A percentile compares a stretch with the other conserved stretches of the same genome.
These are phyloP conservation scores for Exophiala sideris DNA, from an alignment of 2,329 filamentous ascomycete genomes.

Conservation along the genomic window DNA sequence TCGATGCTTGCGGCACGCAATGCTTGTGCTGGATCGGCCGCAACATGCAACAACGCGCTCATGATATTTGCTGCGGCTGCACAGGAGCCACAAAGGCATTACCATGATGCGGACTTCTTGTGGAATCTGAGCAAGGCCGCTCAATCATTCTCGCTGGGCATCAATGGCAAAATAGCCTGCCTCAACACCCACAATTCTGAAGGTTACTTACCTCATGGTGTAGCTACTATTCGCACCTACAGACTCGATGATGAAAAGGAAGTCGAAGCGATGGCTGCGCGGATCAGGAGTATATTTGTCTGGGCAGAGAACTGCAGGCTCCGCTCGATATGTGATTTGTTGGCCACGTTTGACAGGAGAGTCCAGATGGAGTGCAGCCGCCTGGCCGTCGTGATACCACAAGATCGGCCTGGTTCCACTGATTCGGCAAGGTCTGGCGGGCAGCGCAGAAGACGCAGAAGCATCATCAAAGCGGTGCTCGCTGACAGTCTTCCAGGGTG, in stretches of 20 bases:
- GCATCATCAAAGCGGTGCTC: conserved; percentile 12
- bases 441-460: not conserved
- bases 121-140: conserved; percentile 20
- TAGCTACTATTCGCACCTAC: conserved; percentile 20
- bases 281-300: conserved; percentile 22
- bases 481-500: conserved; percentile 15
- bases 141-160: conserved; percentile 26
- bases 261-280: conserved; percentile 19
- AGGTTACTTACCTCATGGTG: conserved; percentile 20
- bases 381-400: not conserved
- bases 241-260: conserved; percentile 23
- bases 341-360: conserved; percentile 16
- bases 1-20: conserved; percentile 24
- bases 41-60: conserved; percentile 27
- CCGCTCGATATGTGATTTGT: conserved; percentile 17
- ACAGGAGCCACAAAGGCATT: conserved; percentile 6
- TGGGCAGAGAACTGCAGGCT: conserved; percentile 26
- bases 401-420: conserved; percentile 1
- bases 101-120: conserved; percentile 14
- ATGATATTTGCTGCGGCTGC: conserved; percentile 24
- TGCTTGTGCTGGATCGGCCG: conserved; percentile 19
- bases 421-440: conserved; percentile 4
- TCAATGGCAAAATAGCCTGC: conserved; percentile 24
- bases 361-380: conserved; percentile 11
- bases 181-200: conserved; percentile 25